phyloP scores from a whole-genome alignment of 2,329 filamentous ascomycete genomes.

The Delphinella strobiligena region DNA sequence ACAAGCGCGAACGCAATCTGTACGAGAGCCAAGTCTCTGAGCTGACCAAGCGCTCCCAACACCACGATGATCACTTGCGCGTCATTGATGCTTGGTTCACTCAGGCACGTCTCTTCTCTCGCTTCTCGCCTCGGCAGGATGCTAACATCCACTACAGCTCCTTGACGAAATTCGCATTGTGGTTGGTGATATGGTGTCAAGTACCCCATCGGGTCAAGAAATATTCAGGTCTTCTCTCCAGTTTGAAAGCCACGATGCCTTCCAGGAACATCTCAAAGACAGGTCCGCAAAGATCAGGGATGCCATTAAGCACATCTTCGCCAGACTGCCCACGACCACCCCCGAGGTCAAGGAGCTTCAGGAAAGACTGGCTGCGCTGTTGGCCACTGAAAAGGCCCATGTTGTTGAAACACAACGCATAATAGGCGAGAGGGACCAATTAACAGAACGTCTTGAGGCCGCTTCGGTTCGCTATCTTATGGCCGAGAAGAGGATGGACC shows the following conservation, averaged over 20 bases:
- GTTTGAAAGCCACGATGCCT: slow-evolving; percentile 45
- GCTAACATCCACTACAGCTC: slow-evolving; percentile 25
- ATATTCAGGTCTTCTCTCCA: slow-evolving; percentile 40
- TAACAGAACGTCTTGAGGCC: slow-evolving; percentile 76
- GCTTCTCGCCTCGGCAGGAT: no score
- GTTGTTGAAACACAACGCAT: slow-evolving; percentile 64
- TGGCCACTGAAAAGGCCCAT: slow-evolving; percentile 74
- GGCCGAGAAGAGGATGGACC: slow-evolving; percentile 87
- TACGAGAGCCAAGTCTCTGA: slow-evolving; percentile 73
- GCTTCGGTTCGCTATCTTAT: slow-evolving; percentile 88
- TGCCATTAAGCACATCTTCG: slow-evolving; percentile 59
- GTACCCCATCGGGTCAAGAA: slow-evolving; percentile 18
- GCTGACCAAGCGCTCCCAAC: slow-evolving; percentile 60
- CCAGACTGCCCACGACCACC: slow-evolving; percentile 35
- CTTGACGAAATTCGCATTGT: slow-evolving; percentile 37
- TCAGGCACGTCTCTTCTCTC: slow-evolving; percentile 50
- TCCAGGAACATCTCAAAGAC: slow-evolving; percentile 67
- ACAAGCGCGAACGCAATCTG: slow-evolving; percentile 77
- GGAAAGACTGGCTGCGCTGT: slow-evolving; percentile 57
- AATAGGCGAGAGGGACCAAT: slow-evolving; percentile 65
- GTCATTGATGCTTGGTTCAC: slow-evolving; percentile 88
- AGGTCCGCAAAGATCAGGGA: slow-evolving; percentile 66
- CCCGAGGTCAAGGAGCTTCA: slow-evolving; percentile 65
- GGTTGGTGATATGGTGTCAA: slow-evolving; percentile 14
- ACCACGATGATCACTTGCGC: slow-evolving; percentile 88